Base-by-base conservation (phyloP, 352 stramenopile species). In the Phytophthora pisi region DNA sequence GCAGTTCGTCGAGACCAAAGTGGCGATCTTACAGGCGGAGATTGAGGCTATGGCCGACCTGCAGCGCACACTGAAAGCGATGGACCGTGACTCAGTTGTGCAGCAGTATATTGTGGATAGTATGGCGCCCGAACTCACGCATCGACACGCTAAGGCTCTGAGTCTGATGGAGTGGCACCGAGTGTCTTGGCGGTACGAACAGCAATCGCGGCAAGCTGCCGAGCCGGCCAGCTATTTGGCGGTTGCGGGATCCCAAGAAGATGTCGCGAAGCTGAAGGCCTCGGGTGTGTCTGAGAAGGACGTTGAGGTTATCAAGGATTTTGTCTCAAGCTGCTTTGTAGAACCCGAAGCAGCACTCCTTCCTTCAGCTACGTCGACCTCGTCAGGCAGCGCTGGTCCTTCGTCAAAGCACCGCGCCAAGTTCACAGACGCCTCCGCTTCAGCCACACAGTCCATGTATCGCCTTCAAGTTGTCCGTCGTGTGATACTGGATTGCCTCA, bases 1-100 rank as follows among this genome's bases (percentile, higher is more conserved):
- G 16, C 86, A 96, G 75, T 96, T 94, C 63, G 81, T 96, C 16
- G 84, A 93, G 74, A 92, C 86, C 15, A 93, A 93, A 70, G 84
- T 90, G 50, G 81, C 85, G 9, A 93, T 93, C 52, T 59, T 95
- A 24, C 77, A 92, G 40, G 88, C 85, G 24, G 88, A 95, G 64
- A 93, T 95, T 59, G 85, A 93, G 38, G 82, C 71, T 8, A 87
- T 95, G 76, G 65, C 70, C 1, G 79, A 78, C 20, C 78, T 95
- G 58, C 82, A 91, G 57, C 71, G 71, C 36, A 80, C 91, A 31
- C 73, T 95, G 10, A 74, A 79, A n/a, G 76, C 77, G 11, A 89
- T 93, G 81, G 88, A 95, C 52, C 84, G 86, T 18, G 81, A 90
- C n/a, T 92, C 88, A 1, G 86, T 93, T 26, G 86, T 95, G 20